Evolutionary conservation across 441 rosid species (phyloP).

Genomic region (Adansonia grandidieri): DNA sequence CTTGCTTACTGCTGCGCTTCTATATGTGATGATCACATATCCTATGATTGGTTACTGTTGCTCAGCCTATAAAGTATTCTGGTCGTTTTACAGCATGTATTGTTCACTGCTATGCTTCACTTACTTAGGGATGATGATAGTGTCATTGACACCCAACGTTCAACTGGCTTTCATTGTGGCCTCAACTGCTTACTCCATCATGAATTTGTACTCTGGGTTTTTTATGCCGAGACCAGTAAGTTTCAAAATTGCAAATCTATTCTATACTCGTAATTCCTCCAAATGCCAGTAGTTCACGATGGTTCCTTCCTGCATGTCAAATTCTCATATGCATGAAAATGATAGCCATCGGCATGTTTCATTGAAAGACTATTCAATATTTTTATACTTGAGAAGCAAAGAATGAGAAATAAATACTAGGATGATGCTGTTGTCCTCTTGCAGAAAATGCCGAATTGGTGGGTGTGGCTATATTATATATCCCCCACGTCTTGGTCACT

Average conservation of each 20-base stretch:
- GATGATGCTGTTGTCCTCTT: not conserved
- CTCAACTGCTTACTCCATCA: constrained; percentile 37
- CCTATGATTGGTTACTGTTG: constrained; percentile 48
- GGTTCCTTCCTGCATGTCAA: too few species aligned
- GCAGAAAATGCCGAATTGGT: constrained; percentile 73
- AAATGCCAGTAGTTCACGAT: too few species aligned
- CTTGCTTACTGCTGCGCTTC: constrained; percentile 35
- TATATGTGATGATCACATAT: constrained; percentile 45
- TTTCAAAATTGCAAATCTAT: not conserved
- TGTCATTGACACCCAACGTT: constrained; percentile 46
- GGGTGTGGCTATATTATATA: constrained; percentile 65
- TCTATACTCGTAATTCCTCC: too few species aligned
- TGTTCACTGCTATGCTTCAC: constrained; percentile 45
- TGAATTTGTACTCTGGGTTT: constrained; percentile 51
- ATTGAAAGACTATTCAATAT: too few species aligned
- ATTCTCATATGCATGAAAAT: too few species aligned
- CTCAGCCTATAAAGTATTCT: constrained; percentile 47
- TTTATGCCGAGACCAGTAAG: constrained; percentile 52
- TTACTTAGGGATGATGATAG: constrained; percentile 52
- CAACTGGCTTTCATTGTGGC: constrained; percentile 44
- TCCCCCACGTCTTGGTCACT: constrained; percentile 73
- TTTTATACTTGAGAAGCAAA: too few species aligned
- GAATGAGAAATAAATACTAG: not conserved
- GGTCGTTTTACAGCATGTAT: constrained; percentile 49
- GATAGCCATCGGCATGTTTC: not conserved